Evolutionary conservation across 495 filamentous ascomycete species (phyloP), one percentile per base, ranked within the genome.

Genomic region (Friedmanniomyces endolithicus): DNA sequence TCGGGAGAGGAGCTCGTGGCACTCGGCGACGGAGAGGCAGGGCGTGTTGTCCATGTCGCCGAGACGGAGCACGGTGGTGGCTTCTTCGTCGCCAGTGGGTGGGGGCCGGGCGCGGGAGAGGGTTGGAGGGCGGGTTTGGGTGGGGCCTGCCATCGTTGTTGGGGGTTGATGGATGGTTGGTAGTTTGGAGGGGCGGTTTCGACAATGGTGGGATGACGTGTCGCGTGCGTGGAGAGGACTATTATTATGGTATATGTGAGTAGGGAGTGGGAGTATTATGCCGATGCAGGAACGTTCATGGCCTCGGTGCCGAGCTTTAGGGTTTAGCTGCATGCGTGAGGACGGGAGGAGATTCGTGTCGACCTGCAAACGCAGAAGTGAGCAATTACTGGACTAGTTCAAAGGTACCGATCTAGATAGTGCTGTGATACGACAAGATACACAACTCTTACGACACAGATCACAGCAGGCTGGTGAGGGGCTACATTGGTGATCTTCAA

Each of bases 21-120:
- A 52, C 55, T 62, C 92, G 12, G 85, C 89, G 29, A 95, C 74
- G 31, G 87, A 90, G 50, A 98, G 75, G 1, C 86, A 86, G 60
- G 89, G 87, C 34, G 89, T 87, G 65, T 87, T 75, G 60, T 88
- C 78, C 71, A 97, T 95, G 62, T 95, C 90, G 69, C 92, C 92
- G 25, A 98, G 86, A 63, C 80, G 82, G 52, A 96, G 80, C 34
- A 83, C 80, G 6, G 81, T 76, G 35, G 80, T 79, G 3, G 89
- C 89, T 74, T 96, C 90, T 70, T 96, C 89, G 63, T 95, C 86
- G 64, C 85, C 87, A 49, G 85, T 75, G 9, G 85, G 78, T 17
- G 80, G 68, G 52, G 83, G 77, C 65, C 88, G 87, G 48, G 82
- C 72, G 63, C 87, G 86, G 61, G 87, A 78, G 11, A 84, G 86